These are phyloP conservation scores for Thalassiosira oceanica DNA, from an alignment of 352 stramenopile species.

Conservation along the genomic window DNA sequence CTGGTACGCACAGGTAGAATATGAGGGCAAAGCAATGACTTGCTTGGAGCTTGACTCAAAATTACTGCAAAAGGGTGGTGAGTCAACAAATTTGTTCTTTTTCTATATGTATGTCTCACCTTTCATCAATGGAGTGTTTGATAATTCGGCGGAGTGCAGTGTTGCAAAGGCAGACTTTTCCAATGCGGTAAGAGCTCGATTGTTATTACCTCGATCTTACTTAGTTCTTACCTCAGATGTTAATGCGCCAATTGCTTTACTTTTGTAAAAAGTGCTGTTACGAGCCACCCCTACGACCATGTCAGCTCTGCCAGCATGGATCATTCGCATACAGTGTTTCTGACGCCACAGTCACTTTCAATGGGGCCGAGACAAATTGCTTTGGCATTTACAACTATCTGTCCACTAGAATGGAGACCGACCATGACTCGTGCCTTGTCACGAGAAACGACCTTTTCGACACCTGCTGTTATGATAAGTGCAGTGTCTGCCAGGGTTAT, in stretches of 20 bases:
- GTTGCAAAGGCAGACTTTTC: constrained; percentile 41
- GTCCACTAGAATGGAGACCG: constrained; percentile 39
- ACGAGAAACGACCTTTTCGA: constrained; percentile 47
- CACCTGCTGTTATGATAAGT: constrained; percentile 54
- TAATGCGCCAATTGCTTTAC: constrained; percentile 7
- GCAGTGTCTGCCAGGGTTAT: constrained; percentile 47
- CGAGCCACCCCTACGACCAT: constrained; percentile 39
- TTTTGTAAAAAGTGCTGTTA: constrained; percentile 65
- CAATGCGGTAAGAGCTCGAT: constrained; percentile 11
- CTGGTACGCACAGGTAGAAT: constrained; percentile 49
- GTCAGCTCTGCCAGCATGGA: constrained; percentile 48
- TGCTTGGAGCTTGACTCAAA: constrained; percentile 59
- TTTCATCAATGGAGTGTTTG: constrained; percentile 49
- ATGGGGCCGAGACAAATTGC: constrained; percentile 50
- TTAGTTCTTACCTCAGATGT: neutral
- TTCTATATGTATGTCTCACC: no score
- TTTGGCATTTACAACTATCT: constrained; percentile 55
- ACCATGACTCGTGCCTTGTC: constrained; percentile 35
- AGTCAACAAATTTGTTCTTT: no score
- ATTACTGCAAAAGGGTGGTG: constrained; percentile 37
- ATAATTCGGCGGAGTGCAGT: constrained; percentile 33
- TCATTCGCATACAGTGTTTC: constrained; percentile 38
- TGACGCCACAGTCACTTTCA: constrained; percentile 40
- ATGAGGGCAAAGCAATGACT: constrained; percentile 48
- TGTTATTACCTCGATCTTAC: neutral